Percentiles rank a stretch among this genome's conserved stretches.
Conservation (phyloP, 1,139 yeast species). For the Torulaspora pretoriensis region DNA sequence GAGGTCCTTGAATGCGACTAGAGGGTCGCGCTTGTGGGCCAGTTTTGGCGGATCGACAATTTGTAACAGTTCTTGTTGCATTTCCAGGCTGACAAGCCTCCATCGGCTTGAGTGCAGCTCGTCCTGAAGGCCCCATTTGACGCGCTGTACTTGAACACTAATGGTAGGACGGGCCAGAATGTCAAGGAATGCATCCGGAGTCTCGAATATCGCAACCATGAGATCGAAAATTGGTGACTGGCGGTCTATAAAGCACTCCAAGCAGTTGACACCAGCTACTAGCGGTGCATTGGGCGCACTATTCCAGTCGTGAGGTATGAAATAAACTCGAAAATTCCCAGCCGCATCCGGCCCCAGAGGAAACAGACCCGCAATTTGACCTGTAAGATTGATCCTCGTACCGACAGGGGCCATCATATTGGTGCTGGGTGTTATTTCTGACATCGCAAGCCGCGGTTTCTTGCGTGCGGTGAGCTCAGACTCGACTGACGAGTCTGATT, state of each 20-base stretch:
- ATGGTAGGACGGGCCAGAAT: constrained; percentile 4
- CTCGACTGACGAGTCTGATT: constrained; percentile 6
- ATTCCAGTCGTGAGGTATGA: constrained; percentile 10
- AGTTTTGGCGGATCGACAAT: neutral
- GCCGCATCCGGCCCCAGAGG: constrained; percentile 4
- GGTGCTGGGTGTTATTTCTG: constrained; percentile 1
- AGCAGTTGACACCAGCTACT: constrained; percentile 18
- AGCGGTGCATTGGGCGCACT: constrained; percentile 1
- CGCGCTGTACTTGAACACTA: constrained; percentile 6
- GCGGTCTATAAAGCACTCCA: constrained; percentile 14
- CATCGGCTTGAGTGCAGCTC: constrained; percentile 9
- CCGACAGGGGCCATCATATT: constrained; percentile 2
- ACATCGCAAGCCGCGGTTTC: neutral
- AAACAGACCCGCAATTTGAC: constrained; percentile 6
- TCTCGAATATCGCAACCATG: constrained; percentile 8
- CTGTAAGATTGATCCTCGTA: neutral
- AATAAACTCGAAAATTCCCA: constrained; percentile 3
- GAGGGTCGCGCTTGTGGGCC: constrained; percentile 12
- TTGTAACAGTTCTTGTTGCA: constrained; percentile 1
- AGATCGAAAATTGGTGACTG: constrained; percentile 4
- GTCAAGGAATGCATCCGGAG: constrained; percentile 6
- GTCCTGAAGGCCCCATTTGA: constrained; percentile 6
- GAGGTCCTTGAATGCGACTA: constrained; percentile 17
- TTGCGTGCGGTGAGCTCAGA: constrained; percentile 2
- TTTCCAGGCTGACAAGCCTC: constrained; percentile 4